Conservation (phyloP, 202 grass and related monocot genomes). For the Hordeum pubiflorum region DNA sequence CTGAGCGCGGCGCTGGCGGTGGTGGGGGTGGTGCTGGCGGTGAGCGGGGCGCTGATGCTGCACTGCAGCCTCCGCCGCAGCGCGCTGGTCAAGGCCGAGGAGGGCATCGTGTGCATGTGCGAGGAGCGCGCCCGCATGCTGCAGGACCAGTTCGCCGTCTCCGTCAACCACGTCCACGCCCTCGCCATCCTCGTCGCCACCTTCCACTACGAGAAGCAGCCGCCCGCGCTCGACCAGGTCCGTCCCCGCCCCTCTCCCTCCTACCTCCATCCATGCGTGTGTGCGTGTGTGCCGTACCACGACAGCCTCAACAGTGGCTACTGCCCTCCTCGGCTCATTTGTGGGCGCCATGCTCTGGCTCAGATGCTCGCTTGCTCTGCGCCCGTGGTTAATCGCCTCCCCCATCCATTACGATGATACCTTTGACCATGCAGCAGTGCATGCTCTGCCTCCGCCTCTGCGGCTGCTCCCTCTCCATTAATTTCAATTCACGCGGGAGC, state of each 20-base stretch:
- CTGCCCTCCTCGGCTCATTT: neutral
- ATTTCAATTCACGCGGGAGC: conserved; percentile 20
- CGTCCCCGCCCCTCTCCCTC: no score
- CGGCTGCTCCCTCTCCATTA: neutral
- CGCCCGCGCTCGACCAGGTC: conserved; percentile 90
- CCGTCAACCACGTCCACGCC: conserved; percentile 93
- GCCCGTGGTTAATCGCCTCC: conserved; percentile 6
- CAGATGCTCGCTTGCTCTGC: neutral
- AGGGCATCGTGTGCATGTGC: conserved; percentile 82
- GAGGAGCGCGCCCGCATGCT: conserved; percentile 93
- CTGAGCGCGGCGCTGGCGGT: conserved; percentile 26
- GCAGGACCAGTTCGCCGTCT: conserved; percentile 94
- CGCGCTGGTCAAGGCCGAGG: conserved; percentile 52
- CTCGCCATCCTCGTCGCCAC: conserved; percentile 95
- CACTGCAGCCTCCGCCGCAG: conserved; percentile 29
- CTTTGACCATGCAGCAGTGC: neutral
- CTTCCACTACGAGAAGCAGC: conserved; percentile 86
- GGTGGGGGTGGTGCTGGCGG: conserved; percentile 28
- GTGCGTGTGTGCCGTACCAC: neutral
- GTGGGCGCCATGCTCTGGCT: neutral
- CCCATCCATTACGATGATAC: conserved; percentile 14
- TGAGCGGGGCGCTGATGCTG: neutral
- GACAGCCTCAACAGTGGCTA: neutral
- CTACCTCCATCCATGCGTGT: neutral
- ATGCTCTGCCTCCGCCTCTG: conserved; percentile 13